Conservation (phyloP, 140 eudicot genomes). For the Flaveria floridana region DNA sequence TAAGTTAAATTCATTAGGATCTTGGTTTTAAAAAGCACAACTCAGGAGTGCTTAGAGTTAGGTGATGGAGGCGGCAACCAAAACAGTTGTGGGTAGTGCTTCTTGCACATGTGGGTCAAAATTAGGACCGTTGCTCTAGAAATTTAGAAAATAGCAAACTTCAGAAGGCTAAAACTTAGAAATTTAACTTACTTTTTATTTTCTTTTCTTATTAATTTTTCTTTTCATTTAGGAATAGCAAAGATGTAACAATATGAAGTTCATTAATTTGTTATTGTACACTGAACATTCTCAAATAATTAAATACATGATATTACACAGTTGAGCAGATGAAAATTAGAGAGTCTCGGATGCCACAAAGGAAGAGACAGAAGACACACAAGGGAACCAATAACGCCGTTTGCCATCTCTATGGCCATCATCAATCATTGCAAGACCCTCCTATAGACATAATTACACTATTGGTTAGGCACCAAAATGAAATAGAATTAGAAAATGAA, state of each 20-base stretch:
- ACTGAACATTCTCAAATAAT: slow-evolving; percentile 19
- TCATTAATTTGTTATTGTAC: background rate
- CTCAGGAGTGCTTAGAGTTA: background rate
- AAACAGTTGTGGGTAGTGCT: background rate
- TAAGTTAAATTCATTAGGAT: background rate
- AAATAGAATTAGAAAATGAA: background rate
- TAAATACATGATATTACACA: slow-evolving; percentile 25
- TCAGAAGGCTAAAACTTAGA: background rate
- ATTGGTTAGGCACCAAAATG: background rate
- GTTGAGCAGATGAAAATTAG: slow-evolving; percentile 16
- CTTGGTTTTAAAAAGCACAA: background rate
- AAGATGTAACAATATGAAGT: background rate
- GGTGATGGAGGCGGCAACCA: background rate
- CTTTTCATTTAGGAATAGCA: background rate
- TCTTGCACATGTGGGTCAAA: background rate
- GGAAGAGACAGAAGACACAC: slow-evolving; percentile 86
- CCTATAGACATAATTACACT: slow-evolving; percentile 46
- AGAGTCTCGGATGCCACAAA: slow-evolving; percentile 56
- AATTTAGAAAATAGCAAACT: background rate
- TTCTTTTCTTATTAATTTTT: background rate
- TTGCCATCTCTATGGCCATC: slow-evolving; percentile 88
- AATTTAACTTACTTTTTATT: background rate
- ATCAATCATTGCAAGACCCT: slow-evolving; percentile 99
- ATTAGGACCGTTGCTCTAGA: background rate
- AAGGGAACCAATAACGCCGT: slow-evolving; percentile 93